phyloP scores from a whole-genome alignment of 345 rosid genomes.

The Crucihimalaya himalaica region DNA sequence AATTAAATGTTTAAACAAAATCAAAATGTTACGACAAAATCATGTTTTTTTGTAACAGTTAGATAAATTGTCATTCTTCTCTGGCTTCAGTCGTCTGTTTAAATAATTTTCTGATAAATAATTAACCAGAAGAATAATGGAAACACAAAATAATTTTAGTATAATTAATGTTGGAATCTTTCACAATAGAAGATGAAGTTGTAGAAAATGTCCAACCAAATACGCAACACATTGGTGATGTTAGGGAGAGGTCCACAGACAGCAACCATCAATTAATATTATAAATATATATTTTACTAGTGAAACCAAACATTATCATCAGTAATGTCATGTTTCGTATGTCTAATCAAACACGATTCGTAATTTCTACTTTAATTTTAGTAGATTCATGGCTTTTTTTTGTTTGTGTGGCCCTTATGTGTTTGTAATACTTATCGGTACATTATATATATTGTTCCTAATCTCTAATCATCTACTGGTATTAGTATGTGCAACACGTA shows the following conservation, averaged over 20 bases:
- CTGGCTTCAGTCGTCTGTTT: constrained; percentile 21
- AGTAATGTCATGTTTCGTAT: not conserved
- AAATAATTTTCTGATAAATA: not conserved
- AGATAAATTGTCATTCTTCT: constrained; percentile 5
- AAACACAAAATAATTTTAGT: not conserved
- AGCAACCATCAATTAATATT: not conserved
- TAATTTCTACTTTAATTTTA: not conserved
- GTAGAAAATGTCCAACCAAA: constrained; percentile 27
- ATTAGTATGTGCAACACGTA: not conserved
- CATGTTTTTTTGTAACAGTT: too few relatives aligned
- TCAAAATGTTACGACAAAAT: too few relatives aligned
- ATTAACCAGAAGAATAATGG: not conserved
- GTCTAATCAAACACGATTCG: not conserved
- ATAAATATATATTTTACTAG: not conserved
- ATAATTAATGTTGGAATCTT: constrained; percentile 9
- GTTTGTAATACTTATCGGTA: not conserved
- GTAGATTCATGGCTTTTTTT: not conserved
- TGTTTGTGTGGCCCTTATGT: not conserved
- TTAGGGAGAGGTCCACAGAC: constrained; percentile 18
- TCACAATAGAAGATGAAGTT: not conserved
- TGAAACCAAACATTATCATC: not conserved
- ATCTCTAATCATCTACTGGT: not conserved
- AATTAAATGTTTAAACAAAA: too few relatives aligned
- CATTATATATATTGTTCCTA: not conserved
- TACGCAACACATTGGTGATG: constrained; percentile 28